Conservation (phyloP, 1,284 basidiomycete species). For the Sporisorium graminicola region DNA sequence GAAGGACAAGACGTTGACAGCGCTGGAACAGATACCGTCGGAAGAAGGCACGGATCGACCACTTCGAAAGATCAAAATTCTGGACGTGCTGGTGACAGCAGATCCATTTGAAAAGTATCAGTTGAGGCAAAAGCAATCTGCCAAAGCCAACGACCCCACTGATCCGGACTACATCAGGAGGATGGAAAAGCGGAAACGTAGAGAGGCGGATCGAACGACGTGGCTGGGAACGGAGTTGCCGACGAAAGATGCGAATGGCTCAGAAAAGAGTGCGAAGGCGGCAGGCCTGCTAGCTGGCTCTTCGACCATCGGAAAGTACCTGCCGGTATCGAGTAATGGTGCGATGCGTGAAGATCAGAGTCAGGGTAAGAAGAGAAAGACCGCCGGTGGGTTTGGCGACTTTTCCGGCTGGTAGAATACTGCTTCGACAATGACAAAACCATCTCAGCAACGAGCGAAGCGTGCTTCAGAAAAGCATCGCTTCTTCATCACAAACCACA, state of each 20-base stretch:
- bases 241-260: not conserved
- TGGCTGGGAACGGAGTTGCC: constrained; percentile 57
- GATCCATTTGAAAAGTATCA: constrained; percentile 65
- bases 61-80: constrained; percentile 79
- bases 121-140: constrained; percentile 25
- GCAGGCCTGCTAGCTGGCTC: constrained; percentile 2
- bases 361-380: constrained; percentile 21
- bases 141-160: constrained; percentile 46
- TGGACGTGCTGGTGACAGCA: constrained; percentile 52
- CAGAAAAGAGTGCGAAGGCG: not conserved
- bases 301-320: constrained; percentile 39
- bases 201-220: constrained; percentile 64
- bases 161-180: constrained; percentile 45
- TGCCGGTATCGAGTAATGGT: constrained; percentile 3
- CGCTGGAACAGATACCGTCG: constrained; percentile 83
- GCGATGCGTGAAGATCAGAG: not conserved
- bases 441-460: not conserved
- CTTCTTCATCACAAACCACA: not conserved
- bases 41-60: constrained; percentile 89
- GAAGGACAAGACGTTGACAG: constrained; percentile 79
- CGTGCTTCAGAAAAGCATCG: not conserved
- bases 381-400: constrained; percentile 55
- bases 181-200: constrained; percentile 58
- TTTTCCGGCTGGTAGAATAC: constrained; percentile 55
- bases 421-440: not conserved